A percentile compares a stretch with the other conserved stretches of the same genome.
Conservation (phyloP, 257 asterid genomes). For the Rehmannia glutinosa region DNA sequence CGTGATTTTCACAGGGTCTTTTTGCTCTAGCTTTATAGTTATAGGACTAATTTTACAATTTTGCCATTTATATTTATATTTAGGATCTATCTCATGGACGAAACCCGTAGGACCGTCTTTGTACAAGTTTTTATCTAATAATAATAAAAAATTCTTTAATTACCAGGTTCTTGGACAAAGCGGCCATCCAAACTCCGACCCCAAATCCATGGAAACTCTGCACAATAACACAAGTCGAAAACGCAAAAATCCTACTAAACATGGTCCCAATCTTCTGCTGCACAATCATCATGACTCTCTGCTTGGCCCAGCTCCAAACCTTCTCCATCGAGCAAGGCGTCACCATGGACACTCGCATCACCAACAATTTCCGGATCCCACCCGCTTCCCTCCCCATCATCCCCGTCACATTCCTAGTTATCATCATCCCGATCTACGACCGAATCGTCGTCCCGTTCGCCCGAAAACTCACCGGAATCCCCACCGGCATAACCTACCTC, state of each 20-base stretch:
- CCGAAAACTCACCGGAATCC: slow-evolving; percentile 50
- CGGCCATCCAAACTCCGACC: slow-evolving; percentile 40
- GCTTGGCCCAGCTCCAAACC: slow-evolving; percentile 79
- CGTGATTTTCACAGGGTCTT: no score
- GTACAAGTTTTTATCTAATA: no score
- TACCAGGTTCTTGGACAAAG: slow-evolving; percentile 63
- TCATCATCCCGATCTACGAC: slow-evolving; percentile 59
- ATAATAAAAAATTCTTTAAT: no score
- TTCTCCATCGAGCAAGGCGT: slow-evolving; percentile 65
- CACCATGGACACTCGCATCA: slow-evolving; percentile 64
- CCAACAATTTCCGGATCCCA: slow-evolving; percentile 46
- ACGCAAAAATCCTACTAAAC: slow-evolving; percentile 58
- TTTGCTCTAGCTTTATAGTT: no score
- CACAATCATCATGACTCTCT: slow-evolving; percentile 73
- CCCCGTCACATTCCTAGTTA: slow-evolving; percentile 46
- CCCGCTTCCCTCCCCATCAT: slow-evolving; percentile 70
- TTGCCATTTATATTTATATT: no score
- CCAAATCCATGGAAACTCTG: slow-evolving; percentile 61
- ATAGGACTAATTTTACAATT: no score
- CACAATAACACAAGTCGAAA: slow-evolving; percentile 81
- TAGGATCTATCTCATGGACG: no score
- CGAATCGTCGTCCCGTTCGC: slow-evolving; percentile 45
- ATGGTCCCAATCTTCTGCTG: slow-evolving; percentile 68
- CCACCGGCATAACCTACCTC: slow-evolving; percentile 66
- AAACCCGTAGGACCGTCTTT: no score